Evolutionary conservation across 106 monocot genomes (phyloP), one percentile per base, ranked within the genome.

Genomic region (Apostasia shenzhenica): DNA sequence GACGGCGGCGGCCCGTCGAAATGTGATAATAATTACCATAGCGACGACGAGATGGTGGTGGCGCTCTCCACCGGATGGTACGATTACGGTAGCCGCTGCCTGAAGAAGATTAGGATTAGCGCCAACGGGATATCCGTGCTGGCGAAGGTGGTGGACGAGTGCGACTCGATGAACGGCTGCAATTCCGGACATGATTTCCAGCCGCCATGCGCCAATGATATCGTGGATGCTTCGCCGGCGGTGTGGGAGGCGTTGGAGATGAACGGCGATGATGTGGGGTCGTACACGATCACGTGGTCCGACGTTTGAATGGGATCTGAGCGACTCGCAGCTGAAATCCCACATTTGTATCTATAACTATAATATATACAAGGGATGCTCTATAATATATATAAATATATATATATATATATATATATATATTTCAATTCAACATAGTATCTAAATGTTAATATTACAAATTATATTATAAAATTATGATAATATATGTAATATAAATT

Each of bases 101-200:
- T 8, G n/a, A 66, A 68, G 53, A 43, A 58, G 1, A 75, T 69
- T 10, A 60, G 50, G 75, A 75, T 83, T 8, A 55, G 49, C 6
- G 83, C 75, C 8, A 83, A 83, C 48, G 79, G 83, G 2, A 67
- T 57, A 50, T 67, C 78, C 4, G 71, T 72, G 14, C 9, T 45
- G 41, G 83, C 83, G 6, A 83, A 67, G 63, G 83, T 78, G 49
- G 75, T 83, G 8, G 83, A 83, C 59, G 83, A 83, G 61, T 83
- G 78, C 43, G 78, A 83, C 50, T 83, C 83, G 1, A n/a, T 67
- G 3, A 6, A 75, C 26, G 83, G 83, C 6, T 83, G 83, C 61
- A 78, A 83, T 40, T 5, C n/a, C 4, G 66, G 63, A 58, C 78
- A 83, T 42, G 75, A 49, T 14, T 55, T 13, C 9, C 65, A 65